These are phyloP conservation scores for Leucogyrophana mollusca DNA, from an alignment of 768 basidiomycete species.

Conservation along the genomic window DNA sequence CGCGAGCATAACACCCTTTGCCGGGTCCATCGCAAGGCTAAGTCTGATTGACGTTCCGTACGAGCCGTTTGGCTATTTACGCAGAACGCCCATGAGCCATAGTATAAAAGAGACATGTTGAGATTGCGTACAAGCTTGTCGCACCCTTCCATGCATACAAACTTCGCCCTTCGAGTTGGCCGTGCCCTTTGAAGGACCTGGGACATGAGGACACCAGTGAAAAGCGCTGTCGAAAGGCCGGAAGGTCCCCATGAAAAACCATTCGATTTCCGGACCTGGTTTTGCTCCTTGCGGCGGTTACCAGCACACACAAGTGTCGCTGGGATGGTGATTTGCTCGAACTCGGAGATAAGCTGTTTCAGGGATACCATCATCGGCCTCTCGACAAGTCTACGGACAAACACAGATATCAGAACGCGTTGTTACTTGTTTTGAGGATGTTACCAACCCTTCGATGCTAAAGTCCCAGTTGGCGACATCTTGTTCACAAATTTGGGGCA, in stretches of 20 bases:
- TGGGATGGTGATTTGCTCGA: conserved; percentile 55
- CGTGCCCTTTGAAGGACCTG: conserved; percentile 49
- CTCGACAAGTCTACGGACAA: conserved; percentile 31
- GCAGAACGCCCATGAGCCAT: too few relatives aligned
- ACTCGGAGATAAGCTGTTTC: conserved; percentile 41
- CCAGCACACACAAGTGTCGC: conserved; percentile 65
- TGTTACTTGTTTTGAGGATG: too few relatives aligned
- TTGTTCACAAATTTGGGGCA: conserved; percentile 43
- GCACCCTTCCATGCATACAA: conserved; percentile 59
- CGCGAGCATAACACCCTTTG: too few relatives aligned
- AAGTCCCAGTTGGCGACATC: conserved; percentile 43
- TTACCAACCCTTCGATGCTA: conserved; percentile 36
- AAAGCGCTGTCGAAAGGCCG: conserved; percentile 52
- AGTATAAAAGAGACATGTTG: too few relatives aligned
- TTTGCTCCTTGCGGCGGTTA: conserved; percentile 66
- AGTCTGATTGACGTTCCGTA: conserved; percentile 46
- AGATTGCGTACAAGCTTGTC: conserved; percentile 35
- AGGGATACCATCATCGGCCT: conserved; percentile 39
- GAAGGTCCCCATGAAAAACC: conserved; percentile 58
- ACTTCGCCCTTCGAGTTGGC: conserved; percentile 38
- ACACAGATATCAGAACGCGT: neutral
- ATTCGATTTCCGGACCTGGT: conserved; percentile 53
- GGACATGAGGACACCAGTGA: conserved; percentile 57
- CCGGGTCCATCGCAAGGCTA: too few relatives aligned
- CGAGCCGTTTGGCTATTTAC: conserved; percentile 49